phyloP scores from a whole-genome alignment of 225 moss, liverwort and hornwort genomes.

The Rhytidiadelphus loreus region DNA sequence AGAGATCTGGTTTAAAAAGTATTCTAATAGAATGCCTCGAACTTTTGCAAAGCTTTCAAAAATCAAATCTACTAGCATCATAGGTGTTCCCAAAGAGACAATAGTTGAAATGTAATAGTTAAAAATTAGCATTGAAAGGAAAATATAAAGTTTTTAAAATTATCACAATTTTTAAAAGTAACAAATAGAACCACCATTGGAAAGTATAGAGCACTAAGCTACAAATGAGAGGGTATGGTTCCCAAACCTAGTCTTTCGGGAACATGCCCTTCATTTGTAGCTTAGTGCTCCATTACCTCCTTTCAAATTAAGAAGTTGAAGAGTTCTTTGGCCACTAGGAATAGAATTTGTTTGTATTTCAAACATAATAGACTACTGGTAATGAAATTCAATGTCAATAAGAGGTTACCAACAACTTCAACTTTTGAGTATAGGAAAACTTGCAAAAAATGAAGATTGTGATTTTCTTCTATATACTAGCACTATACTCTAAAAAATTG shows the following conservation, averaged over 20 bases:
- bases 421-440: neutral
- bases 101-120: too few relatives aligned
- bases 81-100: neutral
- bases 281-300: neutral
- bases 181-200: neutral
- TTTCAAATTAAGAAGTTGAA: neutral
- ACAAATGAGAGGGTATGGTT: neutral
- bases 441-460: too few relatives aligned
- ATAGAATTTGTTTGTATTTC: neutral
- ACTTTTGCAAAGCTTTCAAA: neutral
- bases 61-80: neutral
- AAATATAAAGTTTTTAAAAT: neutral
- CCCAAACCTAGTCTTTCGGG: rapidly evolving
- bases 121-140: neutral
- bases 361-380: too few relatives aligned
- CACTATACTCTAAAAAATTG: too few relatives aligned
- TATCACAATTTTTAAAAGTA: too few relatives aligned
- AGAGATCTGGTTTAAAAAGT: neutral
- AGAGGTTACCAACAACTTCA: too few relatives aligned
- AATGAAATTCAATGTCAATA: neutral
- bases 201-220: neutral
- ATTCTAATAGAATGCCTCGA: neutral
- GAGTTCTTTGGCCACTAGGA: rapidly evolving
- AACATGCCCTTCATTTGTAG: neutral
- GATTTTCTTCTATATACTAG: neutral